phyloP scores from a whole-genome alignment of 768 basidiomycete genomes.

The Xerocomellus amylosporus region DNA sequence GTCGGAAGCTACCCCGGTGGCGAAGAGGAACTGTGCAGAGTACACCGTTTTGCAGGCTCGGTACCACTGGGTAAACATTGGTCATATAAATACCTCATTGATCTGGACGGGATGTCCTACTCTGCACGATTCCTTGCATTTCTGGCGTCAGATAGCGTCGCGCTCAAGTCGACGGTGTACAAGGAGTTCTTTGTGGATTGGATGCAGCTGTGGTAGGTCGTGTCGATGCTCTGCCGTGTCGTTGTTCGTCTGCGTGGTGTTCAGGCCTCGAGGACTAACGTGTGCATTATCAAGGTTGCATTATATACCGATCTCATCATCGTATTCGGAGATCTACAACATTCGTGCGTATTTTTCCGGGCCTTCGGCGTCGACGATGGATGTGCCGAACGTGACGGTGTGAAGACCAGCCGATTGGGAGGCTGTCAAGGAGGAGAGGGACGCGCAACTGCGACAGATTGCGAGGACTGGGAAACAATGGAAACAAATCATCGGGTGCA shows the following conservation, averaged over 20 bases:
- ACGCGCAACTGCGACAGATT: slow-evolving; percentile 72
- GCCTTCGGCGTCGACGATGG: slow-evolving; percentile 57
- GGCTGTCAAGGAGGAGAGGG: slow-evolving; percentile 51
- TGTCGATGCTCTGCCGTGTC: neutral
- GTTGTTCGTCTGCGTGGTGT: neutral
- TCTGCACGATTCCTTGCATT: slow-evolving; percentile 86
- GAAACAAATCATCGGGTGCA: slow-evolving; percentile 80
- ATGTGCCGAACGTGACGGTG: slow-evolving; percentile 49
- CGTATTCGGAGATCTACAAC: slow-evolving; percentile 92
- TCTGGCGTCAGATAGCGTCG: slow-evolving; percentile 83
- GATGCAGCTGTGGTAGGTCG: slow-evolving; percentile 81
- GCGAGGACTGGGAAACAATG: slow-evolving; percentile 92
- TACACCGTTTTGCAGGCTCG: slow-evolving; percentile 69
- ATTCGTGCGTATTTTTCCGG: slow-evolving; percentile 93
- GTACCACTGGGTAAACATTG: slow-evolving; percentile 85
- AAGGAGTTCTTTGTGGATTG: slow-evolving; percentile 89
- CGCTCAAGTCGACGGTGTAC: slow-evolving; percentile 88
- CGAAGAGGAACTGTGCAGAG: slow-evolving; percentile 54
- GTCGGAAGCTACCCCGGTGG: slow-evolving; percentile 80
- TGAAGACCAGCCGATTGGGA: slow-evolving; percentile 30
- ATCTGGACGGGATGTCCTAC: slow-evolving; percentile 95
- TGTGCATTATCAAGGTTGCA: slow-evolving; percentile 65
- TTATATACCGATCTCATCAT: slow-evolving; percentile 86
- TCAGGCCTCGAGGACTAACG: neutral
- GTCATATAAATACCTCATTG: slow-evolving; percentile 90